Conservation (phyloP, 805 yeast species). For the Yarrowia keelungensis region DNA sequence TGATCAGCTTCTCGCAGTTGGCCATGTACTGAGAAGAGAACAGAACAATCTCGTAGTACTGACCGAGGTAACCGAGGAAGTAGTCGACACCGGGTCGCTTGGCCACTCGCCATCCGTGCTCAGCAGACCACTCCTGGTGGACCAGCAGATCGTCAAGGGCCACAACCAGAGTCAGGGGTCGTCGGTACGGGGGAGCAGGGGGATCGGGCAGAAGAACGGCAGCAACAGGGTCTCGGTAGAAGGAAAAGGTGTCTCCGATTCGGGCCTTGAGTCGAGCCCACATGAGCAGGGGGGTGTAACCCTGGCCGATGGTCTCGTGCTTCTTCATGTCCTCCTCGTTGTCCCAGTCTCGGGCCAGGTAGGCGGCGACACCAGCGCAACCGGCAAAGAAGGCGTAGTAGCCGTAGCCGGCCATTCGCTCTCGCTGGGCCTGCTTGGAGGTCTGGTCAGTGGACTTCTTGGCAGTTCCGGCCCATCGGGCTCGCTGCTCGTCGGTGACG, state of each 20-base stretch:
- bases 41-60: slow-evolving; percentile 93
- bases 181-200: slow-evolving; percentile 85
- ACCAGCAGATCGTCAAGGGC: slow-evolving; percentile 88
- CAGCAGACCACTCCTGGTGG: slow-evolving; percentile 90
- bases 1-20: slow-evolving; percentile 82
- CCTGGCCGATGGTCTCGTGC: slow-evolving; percentile 63
- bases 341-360: slow-evolving; percentile 86
- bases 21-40: slow-evolving; percentile 86
- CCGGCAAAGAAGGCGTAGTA: slow-evolving; percentile 62
- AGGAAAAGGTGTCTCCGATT: slow-evolving; percentile 73
- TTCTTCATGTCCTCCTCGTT: slow-evolving; percentile 70
- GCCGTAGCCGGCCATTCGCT: slow-evolving; percentile 76
- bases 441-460: slow-evolving; percentile 51
- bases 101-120: slow-evolving; percentile 97
- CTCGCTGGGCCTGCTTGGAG: slow-evolving; percentile 64
- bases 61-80: slow-evolving; percentile 91
- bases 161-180: slow-evolving; percentile 89
- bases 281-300: slow-evolving; percentile 69
- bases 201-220: slow-evolving; percentile 94
- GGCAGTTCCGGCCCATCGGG: slow-evolving; percentile 61
- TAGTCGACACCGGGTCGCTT: slow-evolving; percentile 99
- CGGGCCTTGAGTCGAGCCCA: slow-evolving; percentile 75
- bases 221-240: slow-evolving; percentile 91
- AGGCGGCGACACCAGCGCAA: slow-evolving; percentile 62
- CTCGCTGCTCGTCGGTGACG: slow-evolving; percentile 48